Conservation (phyloP, 768 basidiomycete species). For the Dioszegia aurantiaca region DNA sequence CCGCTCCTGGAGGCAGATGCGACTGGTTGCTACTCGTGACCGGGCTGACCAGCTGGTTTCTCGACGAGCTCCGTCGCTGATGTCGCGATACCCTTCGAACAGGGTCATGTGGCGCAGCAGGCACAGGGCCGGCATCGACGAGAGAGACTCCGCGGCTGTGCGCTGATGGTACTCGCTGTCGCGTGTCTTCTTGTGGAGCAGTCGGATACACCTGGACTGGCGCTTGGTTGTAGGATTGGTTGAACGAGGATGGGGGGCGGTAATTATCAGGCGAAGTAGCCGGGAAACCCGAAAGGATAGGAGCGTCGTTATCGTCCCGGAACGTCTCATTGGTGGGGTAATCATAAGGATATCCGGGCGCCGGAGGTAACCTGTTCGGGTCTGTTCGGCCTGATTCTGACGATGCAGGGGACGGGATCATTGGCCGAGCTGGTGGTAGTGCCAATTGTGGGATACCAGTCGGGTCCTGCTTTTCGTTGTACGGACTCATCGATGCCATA, state of each 20-base stretch:
- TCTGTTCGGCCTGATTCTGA: slow-evolving; percentile 40
- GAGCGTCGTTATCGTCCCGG: slow-evolving; percentile 34
- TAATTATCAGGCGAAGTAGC: slow-evolving; percentile 25
- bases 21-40: slow-evolving; percentile 24
- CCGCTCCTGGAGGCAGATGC: slow-evolving; percentile 47
- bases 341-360: slow-evolving; percentile 3
- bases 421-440: slow-evolving; percentile 36
- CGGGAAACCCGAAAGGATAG: slow-evolving; percentile 38
- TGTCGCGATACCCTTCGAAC: slow-evolving; percentile 75
- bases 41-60: slow-evolving; percentile 38
- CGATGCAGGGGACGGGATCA: slow-evolving; percentile 49
- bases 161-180: slow-evolving; percentile 19
- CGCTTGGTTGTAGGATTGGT: slow-evolving; percentile 33
- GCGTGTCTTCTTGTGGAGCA: slow-evolving; percentile 55
- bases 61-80: slow-evolving; percentile 32
- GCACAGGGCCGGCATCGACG: slow-evolving; percentile 78
- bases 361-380: slow-evolving; percentile 11
- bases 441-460: slow-evolving; percentile 59
- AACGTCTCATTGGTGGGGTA: slow-evolving; percentile 19
- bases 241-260: slow-evolving; percentile 24
- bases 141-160: slow-evolving; percentile 69
- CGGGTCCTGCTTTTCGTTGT: slow-evolving; percentile 63
- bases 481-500: slow-evolving; percentile 42
- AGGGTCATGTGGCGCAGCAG: slow-evolving; percentile 54
- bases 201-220: slow-evolving; percentile 33